These are phyloP conservation scores for Microbotryomycetes sp. DNA, from an alignment of 1,284 basidiomycete genomes.

Conservation along the genomic window DNA sequence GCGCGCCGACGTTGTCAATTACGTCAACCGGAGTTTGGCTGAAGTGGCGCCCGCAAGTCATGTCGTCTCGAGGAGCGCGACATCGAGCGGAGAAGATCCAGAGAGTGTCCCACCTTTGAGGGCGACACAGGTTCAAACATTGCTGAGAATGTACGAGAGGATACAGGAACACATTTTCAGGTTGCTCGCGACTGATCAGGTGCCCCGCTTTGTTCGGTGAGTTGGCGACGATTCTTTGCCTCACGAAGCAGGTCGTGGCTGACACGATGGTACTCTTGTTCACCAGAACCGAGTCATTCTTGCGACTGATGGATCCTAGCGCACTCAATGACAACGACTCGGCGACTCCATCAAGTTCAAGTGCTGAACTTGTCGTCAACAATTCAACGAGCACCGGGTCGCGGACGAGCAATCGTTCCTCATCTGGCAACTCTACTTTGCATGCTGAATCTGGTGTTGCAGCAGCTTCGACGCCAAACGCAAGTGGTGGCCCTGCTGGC, in stretches of 20 bases:
- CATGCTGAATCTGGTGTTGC: not conserved
- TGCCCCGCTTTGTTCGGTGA: constrained; percentile 51
- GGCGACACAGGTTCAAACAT: constrained; percentile 87
- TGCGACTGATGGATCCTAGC: constrained; percentile 27
- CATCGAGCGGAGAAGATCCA: constrained; percentile 4
- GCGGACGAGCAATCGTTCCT: not conserved
- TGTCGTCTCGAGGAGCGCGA: constrained; percentile 20
- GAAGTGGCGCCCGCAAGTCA: constrained; percentile 50
- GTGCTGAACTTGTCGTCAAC: not conserved
- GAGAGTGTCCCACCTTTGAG: constrained; percentile 44
- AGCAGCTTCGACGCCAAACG: not conserved
- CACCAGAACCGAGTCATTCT: constrained; percentile 28
- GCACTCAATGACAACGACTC: constrained; percentile 1
- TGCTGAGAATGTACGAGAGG: constrained; percentile 88
- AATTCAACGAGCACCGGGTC: not conserved
- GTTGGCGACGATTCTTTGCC: not conserved
- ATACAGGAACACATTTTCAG: constrained; percentile 96
- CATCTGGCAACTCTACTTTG: not conserved
- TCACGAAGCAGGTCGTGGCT: not conserved
- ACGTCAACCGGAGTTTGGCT: constrained; percentile 58
- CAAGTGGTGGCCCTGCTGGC: no score
- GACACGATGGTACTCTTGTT: not conserved
- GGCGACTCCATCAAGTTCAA: not conserved
- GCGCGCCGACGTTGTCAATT: constrained; percentile 85
- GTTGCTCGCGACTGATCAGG: constrained; percentile 94